Percentiles rank a stretch among this genome's conserved stretches.
Evolutionary conservation across 1,139 yeast species (phyloP).

Genomic region (Sugiyamaella novakii): DNA sequence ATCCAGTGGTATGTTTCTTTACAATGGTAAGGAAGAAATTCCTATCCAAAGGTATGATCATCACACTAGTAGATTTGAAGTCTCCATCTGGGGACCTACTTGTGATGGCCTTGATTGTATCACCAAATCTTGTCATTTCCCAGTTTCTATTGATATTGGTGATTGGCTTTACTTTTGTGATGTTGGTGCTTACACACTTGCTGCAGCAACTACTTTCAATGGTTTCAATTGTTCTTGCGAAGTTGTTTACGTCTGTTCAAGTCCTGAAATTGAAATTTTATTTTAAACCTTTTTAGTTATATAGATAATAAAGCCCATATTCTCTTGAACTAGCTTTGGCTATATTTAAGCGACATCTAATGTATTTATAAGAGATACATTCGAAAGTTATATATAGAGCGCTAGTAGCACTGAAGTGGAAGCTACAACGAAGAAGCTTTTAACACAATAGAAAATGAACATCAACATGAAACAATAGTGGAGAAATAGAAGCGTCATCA

Average conservation of each 20-base stretch:
- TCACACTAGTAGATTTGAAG: slow-evolving; percentile 33
- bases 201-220: slow-evolving; percentile 84
- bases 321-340: slow-evolving; percentile 1
- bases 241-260: slow-evolving; percentile 61
- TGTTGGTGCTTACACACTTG: slow-evolving; percentile 92
- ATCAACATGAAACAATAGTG: too few relatives aligned
- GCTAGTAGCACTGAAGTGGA: too few relatives aligned
- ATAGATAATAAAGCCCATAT: background rate
- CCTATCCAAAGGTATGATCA: slow-evolving; percentile 20
- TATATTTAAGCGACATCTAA: too few relatives aligned
- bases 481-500: too few relatives aligned
- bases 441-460: too few relatives aligned
- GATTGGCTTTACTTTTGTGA: slow-evolving; percentile 90
- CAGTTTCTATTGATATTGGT: slow-evolving; percentile 69
- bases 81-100: slow-evolving; percentile 96
- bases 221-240: slow-evolving; percentile 72
- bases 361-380: too few relatives aligned
- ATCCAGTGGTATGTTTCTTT: slow-evolving; percentile 52
- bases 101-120: slow-evolving; percentile 96
- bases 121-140: slow-evolving; percentile 53
- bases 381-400: too few relatives aligned
- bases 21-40: slow-evolving; percentile 33
- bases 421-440: too few relatives aligned
- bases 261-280: slow-evolving; percentile 7
- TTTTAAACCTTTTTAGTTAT: background rate